Conservation (phyloP, 2,329 filamentous ascomycete species). For the Botrytis aclada region DNA sequence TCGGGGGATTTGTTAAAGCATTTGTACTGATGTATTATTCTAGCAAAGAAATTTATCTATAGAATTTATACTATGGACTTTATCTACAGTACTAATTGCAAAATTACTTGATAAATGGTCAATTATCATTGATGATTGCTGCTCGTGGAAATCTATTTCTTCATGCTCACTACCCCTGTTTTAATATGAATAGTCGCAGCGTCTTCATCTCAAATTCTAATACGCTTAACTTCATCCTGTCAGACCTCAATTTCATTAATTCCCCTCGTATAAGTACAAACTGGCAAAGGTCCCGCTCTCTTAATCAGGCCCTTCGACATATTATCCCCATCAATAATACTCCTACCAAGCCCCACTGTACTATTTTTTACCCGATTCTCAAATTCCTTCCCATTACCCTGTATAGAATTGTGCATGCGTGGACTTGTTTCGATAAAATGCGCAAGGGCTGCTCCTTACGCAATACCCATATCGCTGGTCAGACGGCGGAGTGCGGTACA, state of each 20-base stretch:
- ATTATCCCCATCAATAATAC: not conserved
- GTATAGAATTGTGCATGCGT: not conserved
- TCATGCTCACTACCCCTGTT: not conserved
- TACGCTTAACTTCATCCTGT: not conserved
- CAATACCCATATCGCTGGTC: not conserved
- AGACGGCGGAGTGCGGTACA: not conserved
- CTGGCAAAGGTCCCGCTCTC: not conserved
- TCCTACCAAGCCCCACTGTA: slow-evolving; percentile 15
- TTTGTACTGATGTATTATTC: not conserved
- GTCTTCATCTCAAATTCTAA: not conserved
- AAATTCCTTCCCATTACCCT: slow-evolving; percentile 14
- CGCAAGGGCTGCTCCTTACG: not conserved
- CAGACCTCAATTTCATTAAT: not conserved
- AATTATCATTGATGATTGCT: not conserved
- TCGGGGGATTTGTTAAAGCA: not conserved
- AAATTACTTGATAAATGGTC: not conserved
- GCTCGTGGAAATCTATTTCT: not conserved
- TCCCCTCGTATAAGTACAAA: not conserved
- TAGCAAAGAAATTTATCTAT: slow-evolving; percentile 13
- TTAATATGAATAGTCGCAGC: not conserved
- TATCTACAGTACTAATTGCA: not conserved
- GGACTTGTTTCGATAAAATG: not conserved
- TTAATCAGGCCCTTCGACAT: not conserved
- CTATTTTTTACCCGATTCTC: not conserved
- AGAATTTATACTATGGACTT: slow-evolving; percentile 8